These are phyloP conservation scores for Marasmius tenuissimus DNA, from an alignment of 1,284 basidiomycete genomes.

Conservation along the genomic window DNA sequence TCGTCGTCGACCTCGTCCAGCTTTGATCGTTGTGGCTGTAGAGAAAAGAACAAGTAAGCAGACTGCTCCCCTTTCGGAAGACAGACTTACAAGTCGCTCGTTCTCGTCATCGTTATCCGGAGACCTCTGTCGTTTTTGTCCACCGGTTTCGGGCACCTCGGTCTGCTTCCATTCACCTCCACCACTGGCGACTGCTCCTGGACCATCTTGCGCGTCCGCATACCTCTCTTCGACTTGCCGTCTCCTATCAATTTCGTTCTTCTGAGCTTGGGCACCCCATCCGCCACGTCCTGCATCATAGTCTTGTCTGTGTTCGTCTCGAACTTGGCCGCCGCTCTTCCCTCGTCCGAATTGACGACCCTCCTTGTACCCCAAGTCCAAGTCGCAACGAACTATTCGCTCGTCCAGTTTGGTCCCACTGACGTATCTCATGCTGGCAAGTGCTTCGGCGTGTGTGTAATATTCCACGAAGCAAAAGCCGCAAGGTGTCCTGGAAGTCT, in stretches of 20 bases:
- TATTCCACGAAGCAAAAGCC: slow-evolving; percentile 99
- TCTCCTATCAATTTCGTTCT: slow-evolving; percentile 74
- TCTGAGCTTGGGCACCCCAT: slow-evolving; percentile 91
- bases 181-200: slow-evolving; percentile 80
- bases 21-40: slow-evolving; percentile 52
- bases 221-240: slow-evolving; percentile 90
- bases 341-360: slow-evolving; percentile 97
- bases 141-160: slow-evolving; percentile 37
- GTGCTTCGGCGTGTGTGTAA: slow-evolving; percentile 93
- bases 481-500: slow-evolving; percentile 81
- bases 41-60: slow-evolving; percentile 13
- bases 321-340: slow-evolving; percentile 93
- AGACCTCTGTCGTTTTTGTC: slow-evolving; percentile 64
- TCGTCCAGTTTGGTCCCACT: slow-evolving; percentile 99
- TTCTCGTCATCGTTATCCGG: slow-evolving; percentile 69
- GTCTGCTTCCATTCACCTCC: slow-evolving; percentile 82
- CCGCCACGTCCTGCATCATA: slow-evolving; percentile 96
- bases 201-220: slow-evolving; percentile 77
- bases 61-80: not conserved
- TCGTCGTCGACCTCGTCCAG: slow-evolving; percentile 61
- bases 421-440: slow-evolving; percentile 92
- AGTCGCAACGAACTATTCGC: slow-evolving; percentile 95
- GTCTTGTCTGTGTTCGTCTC: slow-evolving; percentile 97
- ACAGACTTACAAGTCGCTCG: slow-evolving; percentile 49
- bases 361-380: slow-evolving; percentile 97